A percentile compares a stretch with the other conserved stretches of the same genome.
These are phyloP conservation scores for Bothriochloa decipiens DNA, from an alignment of 176 grass and related monocot genomes.

Conservation along the genomic window DNA sequence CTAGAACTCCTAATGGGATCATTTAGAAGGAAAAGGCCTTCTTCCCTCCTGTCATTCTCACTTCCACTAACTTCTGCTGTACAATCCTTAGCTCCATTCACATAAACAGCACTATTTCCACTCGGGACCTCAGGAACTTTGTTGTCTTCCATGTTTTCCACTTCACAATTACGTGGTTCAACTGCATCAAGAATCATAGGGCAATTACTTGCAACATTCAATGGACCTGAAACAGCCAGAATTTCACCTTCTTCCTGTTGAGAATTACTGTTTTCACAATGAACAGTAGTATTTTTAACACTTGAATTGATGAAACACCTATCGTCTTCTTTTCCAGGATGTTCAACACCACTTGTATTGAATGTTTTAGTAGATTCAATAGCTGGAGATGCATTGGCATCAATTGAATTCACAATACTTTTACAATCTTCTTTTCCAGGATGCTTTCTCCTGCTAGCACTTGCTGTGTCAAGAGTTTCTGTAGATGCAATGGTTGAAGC, in stretches of 20 bases:
- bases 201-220: constrained; percentile 26
- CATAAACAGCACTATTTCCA: constrained; percentile 21
- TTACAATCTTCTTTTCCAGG: constrained; percentile 34
- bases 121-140: constrained; percentile 10
- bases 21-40: not conserved
- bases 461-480: not conserved
- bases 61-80: constrained; percentile 10
- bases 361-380: constrained; percentile 22
- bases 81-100: constrained; percentile 26
- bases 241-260: constrained; percentile 34
- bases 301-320: constrained; percentile 9
- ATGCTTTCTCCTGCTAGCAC: constrained; percentile 31
- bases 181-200: constrained; percentile 18
- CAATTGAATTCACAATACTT: constrained; percentile 9
- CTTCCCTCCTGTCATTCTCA: constrained; percentile 12
- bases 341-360: constrained; percentile 27
- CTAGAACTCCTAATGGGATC: not conserved
- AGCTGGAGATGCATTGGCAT: constrained; percentile 21
- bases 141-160: constrained; percentile 6
- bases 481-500: constrained; percentile 26
- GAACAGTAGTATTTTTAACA: constrained; percentile 19
- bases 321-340: constrained; percentile 30
- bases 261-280: constrained; percentile 6
- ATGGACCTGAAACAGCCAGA: constrained; percentile 33
- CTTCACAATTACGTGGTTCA: not conserved